Evolutionary conservation across 106 monocot species (phyloP), one percentile per base, ranked within the genome.

Genomic region (Dendrobium huoshanense): DNA sequence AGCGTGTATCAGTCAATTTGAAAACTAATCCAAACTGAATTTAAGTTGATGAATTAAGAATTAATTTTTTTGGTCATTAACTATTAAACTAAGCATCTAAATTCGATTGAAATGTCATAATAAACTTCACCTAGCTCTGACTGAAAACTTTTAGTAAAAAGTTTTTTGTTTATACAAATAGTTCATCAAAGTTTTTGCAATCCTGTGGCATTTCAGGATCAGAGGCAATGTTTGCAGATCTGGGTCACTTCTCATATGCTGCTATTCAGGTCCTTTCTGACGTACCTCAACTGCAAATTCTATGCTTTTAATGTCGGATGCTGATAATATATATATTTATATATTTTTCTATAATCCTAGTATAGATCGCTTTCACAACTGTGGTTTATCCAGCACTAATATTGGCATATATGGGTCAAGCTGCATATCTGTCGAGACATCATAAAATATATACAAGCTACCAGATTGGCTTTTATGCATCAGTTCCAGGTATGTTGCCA

Each of bases 201-300:
- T 22, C 54, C 24, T 61, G 15, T 42, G 24, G n/a, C 25, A 80
- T 70, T 70, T 75, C 84, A 92, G 92, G 92, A n/a, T 92, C 92
- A 5, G 92, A 92, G 77, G 89, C 92, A 73, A 92, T 92, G 92
- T 92, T 92, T 89, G 92, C 92, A 54, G 92, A 92, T 82, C 89
- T 92, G 64, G 92, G 92, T 1, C 92, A 92, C 81, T 92, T 92
- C 77, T 89, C 89, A 49, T 87, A 84, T 47, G 84, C 73, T 87
- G 87, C 92, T 5, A 92, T 92, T 61, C 92, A 92, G 85, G 92
- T 92, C 19, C 19, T 45, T 22, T 81, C 9, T 51, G 37, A 37
- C 81, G 1, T 41, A 55, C 37, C 22, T 77, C 22, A 48, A 72
- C 2, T 61, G 22, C 7, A 51, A 31, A 37, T 20, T 48, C n/a